Conservation (phyloP, 345 rosid genomes). For the Atalantia buxifolia region DNA sequence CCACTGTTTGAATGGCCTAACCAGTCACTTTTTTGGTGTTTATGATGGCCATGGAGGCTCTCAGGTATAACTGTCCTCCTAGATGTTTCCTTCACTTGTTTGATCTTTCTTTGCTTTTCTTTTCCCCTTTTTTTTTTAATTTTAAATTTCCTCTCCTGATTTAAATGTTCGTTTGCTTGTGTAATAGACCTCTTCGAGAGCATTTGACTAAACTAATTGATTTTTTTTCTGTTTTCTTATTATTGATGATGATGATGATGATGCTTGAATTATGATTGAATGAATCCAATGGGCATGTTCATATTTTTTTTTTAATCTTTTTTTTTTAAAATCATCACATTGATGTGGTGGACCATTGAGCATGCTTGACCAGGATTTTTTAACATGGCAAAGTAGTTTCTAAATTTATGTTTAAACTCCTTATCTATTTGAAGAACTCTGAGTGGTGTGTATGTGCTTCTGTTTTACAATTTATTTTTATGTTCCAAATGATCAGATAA, state of each 20-base stretch:
- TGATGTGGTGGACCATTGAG: not conserved
- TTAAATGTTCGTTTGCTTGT: not conserved
- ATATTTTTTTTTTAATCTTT: not conserved
- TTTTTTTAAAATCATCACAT: not conserved
- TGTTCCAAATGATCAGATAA: not conserved
- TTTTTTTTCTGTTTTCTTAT: no score
- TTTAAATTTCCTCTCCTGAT: not conserved
- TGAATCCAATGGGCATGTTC: not conserved
- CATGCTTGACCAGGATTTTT: not conserved
- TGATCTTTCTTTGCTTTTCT: not conserved
- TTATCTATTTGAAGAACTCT: not conserved
- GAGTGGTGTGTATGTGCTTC: not conserved
- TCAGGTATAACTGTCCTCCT: slow-evolving; percentile 48
- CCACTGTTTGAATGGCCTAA: slow-evolving; percentile 63
- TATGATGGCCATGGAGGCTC: slow-evolving; percentile 98
- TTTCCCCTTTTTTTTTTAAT: not conserved
- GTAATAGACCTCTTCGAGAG: not conserved
- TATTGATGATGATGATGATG: no score
- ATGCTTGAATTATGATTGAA: not conserved
- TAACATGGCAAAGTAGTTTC: not conserved
- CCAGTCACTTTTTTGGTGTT: slow-evolving; percentile 85
- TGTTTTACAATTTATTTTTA: not conserved
- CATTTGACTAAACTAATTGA: not conserved
- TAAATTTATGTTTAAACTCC: not conserved
- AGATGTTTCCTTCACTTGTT: not conserved